Percentiles rank a stretch among this genome's conserved stretches.
Evolutionary conservation across 1,284 basidiomycete genomes (phyloP).

Genomic region (Ustilago hordei): DNA sequence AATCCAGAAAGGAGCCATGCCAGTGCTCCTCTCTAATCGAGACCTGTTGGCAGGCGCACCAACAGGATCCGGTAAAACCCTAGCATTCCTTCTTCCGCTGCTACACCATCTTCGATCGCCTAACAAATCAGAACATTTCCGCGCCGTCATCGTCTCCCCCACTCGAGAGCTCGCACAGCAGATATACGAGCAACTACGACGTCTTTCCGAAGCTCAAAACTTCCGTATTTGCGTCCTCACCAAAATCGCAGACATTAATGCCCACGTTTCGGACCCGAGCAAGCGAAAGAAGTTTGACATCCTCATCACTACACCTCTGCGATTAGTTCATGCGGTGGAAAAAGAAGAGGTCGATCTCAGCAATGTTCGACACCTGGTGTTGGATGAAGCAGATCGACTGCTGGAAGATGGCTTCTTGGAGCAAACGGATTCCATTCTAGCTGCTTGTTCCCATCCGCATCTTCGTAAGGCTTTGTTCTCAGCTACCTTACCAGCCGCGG

Average conservation of each 20-base stretch:
- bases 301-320: slow-evolving; percentile 66
- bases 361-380: slow-evolving; percentile 59
- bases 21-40: slow-evolving; percentile 66
- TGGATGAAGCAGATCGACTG: slow-evolving; percentile 72
- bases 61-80: slow-evolving; percentile 67
- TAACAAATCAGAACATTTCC: slow-evolving; percentile 47
- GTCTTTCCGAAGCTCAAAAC: slow-evolving; percentile 43
- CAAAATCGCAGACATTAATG: slow-evolving; percentile 40
- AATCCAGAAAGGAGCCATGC: slow-evolving; percentile 69
- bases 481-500: slow-evolving; percentile 89
- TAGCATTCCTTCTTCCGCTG: slow-evolving; percentile 65
- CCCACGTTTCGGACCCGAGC: slow-evolving; percentile 27
- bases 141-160: slow-evolving; percentile 65
- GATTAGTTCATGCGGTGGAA: slow-evolving; percentile 65
- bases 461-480: slow-evolving; percentile 92
- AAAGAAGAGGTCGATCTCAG: slow-evolving; percentile 60
- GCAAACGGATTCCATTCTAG: slow-evolving; percentile 89
- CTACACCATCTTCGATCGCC: slow-evolving; percentile 57
- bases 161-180: slow-evolving; percentile 67
- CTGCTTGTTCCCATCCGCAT: slow-evolving; percentile 79
- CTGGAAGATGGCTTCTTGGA: slow-evolving; percentile 86
- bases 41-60: slow-evolving; percentile 66
- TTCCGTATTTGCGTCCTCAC: slow-evolving; percentile 62
- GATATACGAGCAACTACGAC: slow-evolving; percentile 63
- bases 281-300: slow-evolving; percentile 60